Base-by-base conservation (phyloP, 805 yeast genomes). In the Metschnikowia santaceciliae region DNA sequence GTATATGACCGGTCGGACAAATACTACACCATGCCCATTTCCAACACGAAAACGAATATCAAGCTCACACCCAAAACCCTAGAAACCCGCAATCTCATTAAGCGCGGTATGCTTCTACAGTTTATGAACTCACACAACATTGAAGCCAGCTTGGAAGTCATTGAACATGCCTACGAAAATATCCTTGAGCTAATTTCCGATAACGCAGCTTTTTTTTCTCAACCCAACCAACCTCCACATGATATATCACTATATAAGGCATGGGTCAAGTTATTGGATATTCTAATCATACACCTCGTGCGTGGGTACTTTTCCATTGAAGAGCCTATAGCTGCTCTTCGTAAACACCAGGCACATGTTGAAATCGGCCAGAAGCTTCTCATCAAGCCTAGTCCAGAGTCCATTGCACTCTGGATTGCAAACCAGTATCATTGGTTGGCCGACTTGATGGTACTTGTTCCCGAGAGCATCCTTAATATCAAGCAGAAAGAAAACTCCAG, bases 341-440 rank as follows among this genome's bases (percentile, higher is more conserved):
- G 77, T 52, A 86, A 83, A 62, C 89, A 88, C 61, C 75, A 75
- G 36, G 72, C 79, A 17, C 96, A 89, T 68, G 61, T 86, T 1
- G 78, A 77, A 44, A 80, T 85, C 1, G 49, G 47, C 2, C 20
- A 32, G 20, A 34, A 48, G 14, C 42, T 50, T 53, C 48, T 30
- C 32, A 6, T 32, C 15, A 11, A 17, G n/a, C 37, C 15, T 2
- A 33, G 32, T 14, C 30, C 37, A 8, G 47, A 44, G 23, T 44
- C 47, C 11, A n/a, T 36, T 44, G 47, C 41, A 11, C 47, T 53
- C 26, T 88, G 95, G 95, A 59, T 75, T 10, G 76, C 84, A 0
- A 61, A 68, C n/a, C 95, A 88, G 60, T 78, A 80, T 55, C 77
- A 80, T 39, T 79, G 86, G 83, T 67, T 88, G 11, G 89, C 86